Evolutionary conservation across 208 protist genomes (phyloP).

Genomic region (Novymonas esmeraldas): DNA sequence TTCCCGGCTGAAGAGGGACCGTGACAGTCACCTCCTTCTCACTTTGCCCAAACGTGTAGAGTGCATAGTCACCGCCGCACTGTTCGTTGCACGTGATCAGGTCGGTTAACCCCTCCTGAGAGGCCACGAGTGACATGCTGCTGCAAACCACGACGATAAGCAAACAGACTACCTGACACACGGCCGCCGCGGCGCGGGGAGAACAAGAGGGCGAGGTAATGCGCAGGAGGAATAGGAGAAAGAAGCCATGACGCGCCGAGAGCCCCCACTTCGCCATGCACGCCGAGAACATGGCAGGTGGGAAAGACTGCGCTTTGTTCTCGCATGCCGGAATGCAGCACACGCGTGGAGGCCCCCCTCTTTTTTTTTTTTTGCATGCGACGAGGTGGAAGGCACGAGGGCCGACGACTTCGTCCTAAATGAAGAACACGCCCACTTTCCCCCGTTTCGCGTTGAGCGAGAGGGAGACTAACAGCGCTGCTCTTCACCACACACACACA

Average conservation of each 20-base stretch:
- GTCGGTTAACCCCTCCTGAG: slow-evolving; percentile 64
- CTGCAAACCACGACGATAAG: background rate
- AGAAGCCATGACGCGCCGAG: too few species aligned
- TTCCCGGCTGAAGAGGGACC: slow-evolving; percentile 56
- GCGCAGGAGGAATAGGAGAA: slow-evolving; percentile 3
- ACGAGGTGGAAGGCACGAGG: too few species aligned
- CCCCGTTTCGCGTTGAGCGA: too few species aligned
- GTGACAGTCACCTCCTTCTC: slow-evolving; percentile 79
- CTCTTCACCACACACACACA: slow-evolving; percentile 4
- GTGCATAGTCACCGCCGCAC: slow-evolving; percentile 81
- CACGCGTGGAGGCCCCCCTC: too few species aligned
- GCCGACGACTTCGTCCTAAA: too few species aligned
- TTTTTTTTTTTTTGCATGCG: too few species aligned
- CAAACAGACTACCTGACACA: background rate
- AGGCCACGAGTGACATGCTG: slow-evolving; percentile 60
- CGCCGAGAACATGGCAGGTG: too few species aligned
- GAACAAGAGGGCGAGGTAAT: background rate
- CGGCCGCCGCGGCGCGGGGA: background rate
- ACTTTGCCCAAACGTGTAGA: slow-evolving; percentile 80
- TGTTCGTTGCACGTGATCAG: slow-evolving; percentile 82
- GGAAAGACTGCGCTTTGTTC: too few species aligned
- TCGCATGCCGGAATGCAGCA: too few species aligned
- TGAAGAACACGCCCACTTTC: too few species aligned
- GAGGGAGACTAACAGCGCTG: background rate
- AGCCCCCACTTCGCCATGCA: too few species aligned